Evolutionary conservation across 2,329 filamentous ascomycete species (phyloP).

Genomic region (Exophiala xenobiotica): DNA sequence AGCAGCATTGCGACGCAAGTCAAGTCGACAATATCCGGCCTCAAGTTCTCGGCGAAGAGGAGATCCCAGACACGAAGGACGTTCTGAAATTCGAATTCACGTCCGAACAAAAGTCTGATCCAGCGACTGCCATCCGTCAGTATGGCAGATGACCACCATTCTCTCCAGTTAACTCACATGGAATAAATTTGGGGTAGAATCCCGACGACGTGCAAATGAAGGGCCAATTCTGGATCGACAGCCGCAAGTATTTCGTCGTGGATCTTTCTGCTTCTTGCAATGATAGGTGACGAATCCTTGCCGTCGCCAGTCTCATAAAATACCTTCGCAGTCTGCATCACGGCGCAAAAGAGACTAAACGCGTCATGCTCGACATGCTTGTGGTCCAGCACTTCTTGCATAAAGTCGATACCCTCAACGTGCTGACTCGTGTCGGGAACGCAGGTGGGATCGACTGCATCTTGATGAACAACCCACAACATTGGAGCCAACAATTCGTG

Average conservation of each 20-base stretch:
- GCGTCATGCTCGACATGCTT: slow-evolving; percentile 84
- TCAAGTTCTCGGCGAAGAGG: slow-evolving; percentile 81
- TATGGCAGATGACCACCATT: neutral
- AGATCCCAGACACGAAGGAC: slow-evolving; percentile 85
- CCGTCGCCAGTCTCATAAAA: slow-evolving; percentile 75
- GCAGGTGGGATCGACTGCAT: slow-evolving; percentile 64
- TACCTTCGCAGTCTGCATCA: slow-evolving; percentile 83
- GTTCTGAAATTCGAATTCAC: slow-evolving; percentile 88
- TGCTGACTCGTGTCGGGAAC: slow-evolving; percentile 45
- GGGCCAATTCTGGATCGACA: slow-evolving; percentile 78
- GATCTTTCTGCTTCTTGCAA: slow-evolving; percentile 80
- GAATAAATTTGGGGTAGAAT: slow-evolving; percentile 95
- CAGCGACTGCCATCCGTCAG: slow-evolving; percentile 63
- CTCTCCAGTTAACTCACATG: slow-evolving; percentile 59
- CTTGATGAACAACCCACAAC: slow-evolving; percentile 77
- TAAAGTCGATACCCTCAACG: slow-evolving; percentile 39
- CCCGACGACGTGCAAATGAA: slow-evolving; percentile 78
- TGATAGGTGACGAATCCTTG: slow-evolving; percentile 65
- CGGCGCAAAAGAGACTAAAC: slow-evolving; percentile 76
- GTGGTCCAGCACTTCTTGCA: slow-evolving; percentile 68
- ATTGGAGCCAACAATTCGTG: slow-evolving; percentile 92
- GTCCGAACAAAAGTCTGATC: slow-evolving; percentile 87
- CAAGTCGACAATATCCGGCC: slow-evolving; percentile 76
- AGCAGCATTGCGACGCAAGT: slow-evolving; percentile 95
- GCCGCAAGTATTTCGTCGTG: slow-evolving; percentile 77